Evolutionary conservation across 23 red algal genomes (phyloP).

Genomic region (Gracilariopsis chorda): DNA sequence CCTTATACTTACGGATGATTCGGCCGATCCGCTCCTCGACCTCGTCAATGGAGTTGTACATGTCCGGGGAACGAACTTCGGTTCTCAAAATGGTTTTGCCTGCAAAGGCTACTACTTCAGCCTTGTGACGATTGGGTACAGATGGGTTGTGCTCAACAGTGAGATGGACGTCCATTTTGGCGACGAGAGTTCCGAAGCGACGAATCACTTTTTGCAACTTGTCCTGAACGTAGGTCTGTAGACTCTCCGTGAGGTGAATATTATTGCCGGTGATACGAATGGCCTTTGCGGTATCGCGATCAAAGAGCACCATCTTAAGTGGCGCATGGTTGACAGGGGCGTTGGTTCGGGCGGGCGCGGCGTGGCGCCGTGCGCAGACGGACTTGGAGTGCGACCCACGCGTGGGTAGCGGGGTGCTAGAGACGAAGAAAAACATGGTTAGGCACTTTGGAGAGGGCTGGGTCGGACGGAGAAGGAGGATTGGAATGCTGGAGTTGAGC

Average conservation of each 20-base stretch:
- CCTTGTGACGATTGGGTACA: constrained; percentile 59
- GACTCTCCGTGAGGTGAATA: constrained; percentile 80
- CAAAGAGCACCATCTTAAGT: constrained; percentile 12
- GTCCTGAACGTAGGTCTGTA: constrained; percentile 76
- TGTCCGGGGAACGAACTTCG: constrained; percentile 66
- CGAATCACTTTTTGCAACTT: constrained; percentile 78
- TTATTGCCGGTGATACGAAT: constrained; percentile 90
- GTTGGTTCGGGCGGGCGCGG: neutral
- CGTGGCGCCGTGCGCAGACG: neutral
- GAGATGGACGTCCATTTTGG: constrained; percentile 92
- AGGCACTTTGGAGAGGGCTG: neutral
- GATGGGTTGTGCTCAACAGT: constrained; percentile 92
- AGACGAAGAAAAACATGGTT: neutral
- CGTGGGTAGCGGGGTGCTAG: neutral
- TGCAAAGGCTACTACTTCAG: constrained; percentile 84
- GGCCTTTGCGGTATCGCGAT: constrained; percentile 15
- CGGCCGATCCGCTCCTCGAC: constrained; percentile 77
- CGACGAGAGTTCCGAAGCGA: constrained; percentile 54
- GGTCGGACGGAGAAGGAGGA: neutral
- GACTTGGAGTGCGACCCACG: neutral
- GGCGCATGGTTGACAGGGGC: neutral
- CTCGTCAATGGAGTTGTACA: constrained; percentile 83
- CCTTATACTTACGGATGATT: constrained; percentile 92
- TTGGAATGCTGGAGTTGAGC: neutral
- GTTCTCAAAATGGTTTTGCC: constrained; percentile 77